phyloP scores from a whole-genome alignment of 192 early-diverging fungal species.

The Jimgerdemannia lactiflua region DNA sequence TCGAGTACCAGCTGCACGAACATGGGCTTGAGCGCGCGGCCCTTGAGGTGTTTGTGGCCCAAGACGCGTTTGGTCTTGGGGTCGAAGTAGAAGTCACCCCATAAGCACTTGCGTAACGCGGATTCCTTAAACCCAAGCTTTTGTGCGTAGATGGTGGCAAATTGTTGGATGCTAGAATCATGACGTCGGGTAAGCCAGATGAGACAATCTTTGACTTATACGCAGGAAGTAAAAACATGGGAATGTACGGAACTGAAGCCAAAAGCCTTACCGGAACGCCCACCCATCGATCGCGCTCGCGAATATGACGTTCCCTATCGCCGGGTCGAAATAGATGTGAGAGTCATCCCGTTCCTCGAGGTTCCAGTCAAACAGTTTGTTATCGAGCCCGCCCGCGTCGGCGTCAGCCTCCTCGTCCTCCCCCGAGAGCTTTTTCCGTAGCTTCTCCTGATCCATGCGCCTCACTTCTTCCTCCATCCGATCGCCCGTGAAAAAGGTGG shows the following conservation, averaged over 20 bases:
- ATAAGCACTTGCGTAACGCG: slow-evolving; percentile 78
- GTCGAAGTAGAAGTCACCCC: slow-evolving; percentile 98
- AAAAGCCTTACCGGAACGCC: slow-evolving; percentile 90
- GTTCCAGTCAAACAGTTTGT: slow-evolving; percentile 68
- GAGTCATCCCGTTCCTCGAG: slow-evolving; percentile 91
- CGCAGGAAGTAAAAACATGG: too few relatives aligned
- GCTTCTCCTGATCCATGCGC: slow-evolving; percentile 39
- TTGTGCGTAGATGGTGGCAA: slow-evolving; percentile 87
- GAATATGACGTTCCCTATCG: slow-evolving; percentile 96
- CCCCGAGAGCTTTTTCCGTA: slow-evolving; percentile 30
- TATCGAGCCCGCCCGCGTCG: slow-evolving; percentile 21
- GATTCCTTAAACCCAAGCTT: slow-evolving; percentile 84
- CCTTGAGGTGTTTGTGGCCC: slow-evolving; percentile 80
- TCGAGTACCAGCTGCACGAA: slow-evolving; percentile 96
- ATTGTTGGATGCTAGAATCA: slow-evolving; percentile 72
- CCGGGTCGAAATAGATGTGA: slow-evolving; percentile 94
- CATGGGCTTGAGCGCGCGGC: slow-evolving; percentile 84
- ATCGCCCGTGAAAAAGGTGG: slow-evolving; percentile 91
- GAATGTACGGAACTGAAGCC: too few relatives aligned
- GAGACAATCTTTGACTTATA: not conserved
- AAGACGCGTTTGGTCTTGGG: slow-evolving; percentile 92
- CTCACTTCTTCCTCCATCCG: slow-evolving; percentile 77
- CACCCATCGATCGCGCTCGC: slow-evolving; percentile 95
- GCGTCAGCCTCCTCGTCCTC: slow-evolving; percentile 37
- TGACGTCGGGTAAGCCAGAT: not conserved